Evolutionary conservation across 208 protist species (phyloP).

Genomic region (Leishmania aethiopica): DNA sequence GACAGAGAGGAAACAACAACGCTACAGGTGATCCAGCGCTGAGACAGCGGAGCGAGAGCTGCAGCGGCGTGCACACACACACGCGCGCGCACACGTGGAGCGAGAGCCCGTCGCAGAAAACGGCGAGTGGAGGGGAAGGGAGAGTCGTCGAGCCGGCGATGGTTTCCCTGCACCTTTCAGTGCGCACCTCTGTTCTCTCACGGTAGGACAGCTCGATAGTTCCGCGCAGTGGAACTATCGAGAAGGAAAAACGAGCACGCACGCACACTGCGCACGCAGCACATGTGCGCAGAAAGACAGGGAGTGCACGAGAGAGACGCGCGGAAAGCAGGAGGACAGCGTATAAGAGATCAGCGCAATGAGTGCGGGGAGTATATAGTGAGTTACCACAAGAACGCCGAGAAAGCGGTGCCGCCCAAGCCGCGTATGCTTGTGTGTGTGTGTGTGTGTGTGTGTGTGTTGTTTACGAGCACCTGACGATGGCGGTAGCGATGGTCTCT

Average conservation of each 20-base stretch:
- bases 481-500: background rate
- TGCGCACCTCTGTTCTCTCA: conserved; percentile 11
- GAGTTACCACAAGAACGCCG: background rate
- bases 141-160: background rate
- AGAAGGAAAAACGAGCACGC: too few relatives aligned
- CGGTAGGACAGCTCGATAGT: background rate
- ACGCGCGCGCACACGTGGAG: background rate
- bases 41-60: too few relatives aligned
- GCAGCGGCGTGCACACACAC: background rate
- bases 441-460: background rate
- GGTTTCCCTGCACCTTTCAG: background rate
- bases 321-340: too few relatives aligned
- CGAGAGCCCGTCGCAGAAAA: background rate
- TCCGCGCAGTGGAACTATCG: too few relatives aligned
- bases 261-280: too few relatives aligned
- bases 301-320: too few relatives aligned
- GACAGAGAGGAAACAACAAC: background rate
- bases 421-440: background rate
- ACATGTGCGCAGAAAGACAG: background rate
- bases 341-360: background rate
- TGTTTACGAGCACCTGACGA: background rate
- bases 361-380: background rate
- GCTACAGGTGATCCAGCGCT: background rate
- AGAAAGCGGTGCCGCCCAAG: background rate
- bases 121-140: background rate